These are phyloP conservation scores for Wallacemonas sp. DNA, from an alignment of 208 protist genomes.

Conservation along the genomic window DNA sequence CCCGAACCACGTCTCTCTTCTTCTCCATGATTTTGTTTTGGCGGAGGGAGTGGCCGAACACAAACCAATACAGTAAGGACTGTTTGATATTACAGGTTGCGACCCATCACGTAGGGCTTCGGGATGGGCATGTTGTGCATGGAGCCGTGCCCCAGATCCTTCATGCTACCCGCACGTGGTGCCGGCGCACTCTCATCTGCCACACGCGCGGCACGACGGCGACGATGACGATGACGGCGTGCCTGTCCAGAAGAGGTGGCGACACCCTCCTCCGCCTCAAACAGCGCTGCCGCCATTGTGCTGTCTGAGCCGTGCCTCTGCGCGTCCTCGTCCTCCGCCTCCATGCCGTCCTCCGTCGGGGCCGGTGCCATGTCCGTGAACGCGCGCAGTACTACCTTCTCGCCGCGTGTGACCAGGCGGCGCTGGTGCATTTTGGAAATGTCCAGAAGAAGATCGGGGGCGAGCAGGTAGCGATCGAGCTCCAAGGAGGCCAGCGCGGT, in stretches of 20 bases:
- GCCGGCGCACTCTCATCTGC: not conserved
- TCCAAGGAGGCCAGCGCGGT: conserved; percentile 64
- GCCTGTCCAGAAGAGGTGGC: not conserved
- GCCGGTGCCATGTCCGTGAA: conserved; percentile 66
- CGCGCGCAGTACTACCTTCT: conserved; percentile 66
- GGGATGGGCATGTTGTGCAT: conserved; percentile 82
- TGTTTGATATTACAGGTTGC: conserved; percentile 27
- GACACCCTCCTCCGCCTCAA: conserved; percentile 5
- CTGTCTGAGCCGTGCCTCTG: conserved; percentile 12
- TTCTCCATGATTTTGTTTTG: not conserved
- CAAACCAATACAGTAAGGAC: too few relatives aligned
- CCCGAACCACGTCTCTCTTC: too few relatives aligned
- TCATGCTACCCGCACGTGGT: conserved; percentile 46
- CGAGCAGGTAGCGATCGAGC: conserved; percentile 84
- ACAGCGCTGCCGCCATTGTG: not conserved
- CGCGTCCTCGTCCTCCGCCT: conserved; percentile 22
- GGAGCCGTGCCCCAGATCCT: conserved; percentile 70
- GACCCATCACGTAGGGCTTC: conserved; percentile 79
- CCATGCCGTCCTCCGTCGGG: conserved; percentile 16
- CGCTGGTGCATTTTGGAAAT: conserved; percentile 77
- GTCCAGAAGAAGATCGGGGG: conserved; percentile 81
- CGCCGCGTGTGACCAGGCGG: conserved; percentile 62
- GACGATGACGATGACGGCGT: not conserved
- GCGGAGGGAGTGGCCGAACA: not conserved
- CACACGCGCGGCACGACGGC: not conserved